Conservation (phyloP, 305 asterid species). For the Solanum aculeatissimum region DNA sequence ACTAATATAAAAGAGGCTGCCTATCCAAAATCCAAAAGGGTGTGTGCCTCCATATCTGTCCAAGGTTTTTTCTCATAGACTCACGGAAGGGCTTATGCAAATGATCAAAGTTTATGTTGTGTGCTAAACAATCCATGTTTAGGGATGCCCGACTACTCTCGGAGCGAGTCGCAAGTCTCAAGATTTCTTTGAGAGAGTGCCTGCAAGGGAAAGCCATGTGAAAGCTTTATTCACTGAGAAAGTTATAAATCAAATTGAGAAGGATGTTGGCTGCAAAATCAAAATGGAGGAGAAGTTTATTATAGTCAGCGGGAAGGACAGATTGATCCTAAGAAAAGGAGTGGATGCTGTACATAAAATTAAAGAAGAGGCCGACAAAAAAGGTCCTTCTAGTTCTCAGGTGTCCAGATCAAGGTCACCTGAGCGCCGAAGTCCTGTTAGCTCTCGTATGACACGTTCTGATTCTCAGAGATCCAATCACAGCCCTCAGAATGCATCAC, state of each 20-base stretch:
- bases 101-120: not conserved
- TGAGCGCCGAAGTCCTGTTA: conserved; percentile 65
- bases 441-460: conserved; percentile 53
- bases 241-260: conserved; percentile 74
- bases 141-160: conserved; percentile 98
- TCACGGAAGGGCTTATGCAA: not conserved
- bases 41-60: not conserved
- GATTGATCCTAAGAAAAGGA: conserved; percentile 77
- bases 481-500: conserved; percentile 45
- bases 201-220: conserved; percentile 86
- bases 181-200: conserved; percentile 92
- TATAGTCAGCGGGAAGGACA: conserved; percentile 94
- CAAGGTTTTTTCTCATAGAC: not conserved
- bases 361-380: conserved; percentile 58
- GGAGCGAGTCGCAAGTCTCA: conserved; percentile 94
- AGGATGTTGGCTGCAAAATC: conserved; percentile 86
- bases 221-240: conserved; percentile 77
- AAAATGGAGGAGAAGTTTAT: conserved; percentile 88
- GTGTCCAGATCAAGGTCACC: conserved; percentile 59
- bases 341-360: conserved; percentile 86
- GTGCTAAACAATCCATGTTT: conserved; percentile 11
- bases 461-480: conserved; percentile 58
- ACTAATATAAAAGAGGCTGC: not conserved
- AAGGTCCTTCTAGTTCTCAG: conserved; percentile 51
- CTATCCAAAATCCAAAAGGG: not conserved